Base-by-base conservation (phyloP, 441 rosid species). In the Jatropha multifida region DNA sequence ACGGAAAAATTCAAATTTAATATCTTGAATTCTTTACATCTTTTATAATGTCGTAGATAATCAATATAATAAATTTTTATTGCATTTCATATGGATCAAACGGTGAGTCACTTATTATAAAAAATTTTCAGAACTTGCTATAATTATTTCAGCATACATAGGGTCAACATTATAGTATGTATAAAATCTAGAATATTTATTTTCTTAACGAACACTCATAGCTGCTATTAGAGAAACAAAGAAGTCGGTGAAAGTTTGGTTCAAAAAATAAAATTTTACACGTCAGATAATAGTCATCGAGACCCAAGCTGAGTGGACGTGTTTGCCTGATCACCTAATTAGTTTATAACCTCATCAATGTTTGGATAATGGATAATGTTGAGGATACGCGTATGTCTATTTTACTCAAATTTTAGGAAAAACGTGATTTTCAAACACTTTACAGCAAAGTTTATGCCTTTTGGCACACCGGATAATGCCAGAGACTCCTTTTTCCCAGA, bases 291-390 rank as follows among this genome's bases (percentile, higher is more conserved):
- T 61, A 52, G 42, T 75, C 74, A 71, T 23, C 46, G 7, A 42
- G 46, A 23, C 0, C 23, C 72, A 15, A 32, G 69, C 68, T 42
- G 82, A 76, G 78, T 70, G 68, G 42, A 55, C 59, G 44, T 26
- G 0, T 60, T 71, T 41, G 68, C 78, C 52, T 4, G 2, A 54
- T 66, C 77, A 77, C 80, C 79, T 60, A 71, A 72, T 72, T 72
- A 11, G 40, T 65, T 10, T 18, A 18, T 18, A 13, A 70, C 74
- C 77, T 79, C 76, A 78, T 82, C 83, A 32, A 17, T 2, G 27
- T 54, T 54, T 64, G 89, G 91, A 88, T 88, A 83, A 88, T 66
- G 85, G 23, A 23, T 23, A 23, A 23, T 23, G 23, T 75, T 77
- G 69, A 4, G 52, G 59, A 40, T 73, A 52, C 75, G 44, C 23